These are phyloP conservation scores for Metschnikowia anglica DNA, from an alignment of 805 yeast species.

Conservation along the genomic window DNA sequence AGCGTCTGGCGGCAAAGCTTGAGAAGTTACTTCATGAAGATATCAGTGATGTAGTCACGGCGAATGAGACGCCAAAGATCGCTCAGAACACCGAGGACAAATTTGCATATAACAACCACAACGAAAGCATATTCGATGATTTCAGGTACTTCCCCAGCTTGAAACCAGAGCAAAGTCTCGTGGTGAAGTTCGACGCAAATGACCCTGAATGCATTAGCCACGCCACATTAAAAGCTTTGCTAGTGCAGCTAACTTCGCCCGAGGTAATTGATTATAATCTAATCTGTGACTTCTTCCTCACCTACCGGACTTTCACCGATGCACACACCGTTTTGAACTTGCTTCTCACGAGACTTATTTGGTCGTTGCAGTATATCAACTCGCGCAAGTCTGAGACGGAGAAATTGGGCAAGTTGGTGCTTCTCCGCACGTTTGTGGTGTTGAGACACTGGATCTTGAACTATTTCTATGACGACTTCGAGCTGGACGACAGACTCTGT, in stretches of 20 bases:
- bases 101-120: slow-evolving; percentile 35
- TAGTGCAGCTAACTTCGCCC: slow-evolving; percentile 69
- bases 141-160: slow-evolving; percentile 34
- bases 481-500: slow-evolving; percentile 31
- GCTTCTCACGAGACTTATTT: slow-evolving; percentile 62
- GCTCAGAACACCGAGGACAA: background rate
- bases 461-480: slow-evolving; percentile 80
- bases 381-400: slow-evolving; percentile 26
- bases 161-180: slow-evolving; percentile 18
- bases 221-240: slow-evolving; percentile 45
- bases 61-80: background rate
- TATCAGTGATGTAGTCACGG: background rate
- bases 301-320: slow-evolving; percentile 70
- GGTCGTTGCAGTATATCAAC: slow-evolving; percentile 59
- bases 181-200: slow-evolving; percentile 36
- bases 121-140: slow-evolving; percentile 41
- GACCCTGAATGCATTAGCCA: slow-evolving; percentile 35
- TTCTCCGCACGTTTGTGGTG: slow-evolving; percentile 81
- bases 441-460: slow-evolving; percentile 88
- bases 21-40: background rate
- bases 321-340: slow-evolving; percentile 58
- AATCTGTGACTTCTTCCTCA: slow-evolving; percentile 81
- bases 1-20: background rate
- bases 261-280: slow-evolving; percentile 72
- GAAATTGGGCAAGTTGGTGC: slow-evolving; percentile 59